Percentiles rank a stretch among this genome's conserved stretches.
Conservation (phyloP, 2,329 filamentous ascomycete species). For the Alternaria brassicicola region DNA sequence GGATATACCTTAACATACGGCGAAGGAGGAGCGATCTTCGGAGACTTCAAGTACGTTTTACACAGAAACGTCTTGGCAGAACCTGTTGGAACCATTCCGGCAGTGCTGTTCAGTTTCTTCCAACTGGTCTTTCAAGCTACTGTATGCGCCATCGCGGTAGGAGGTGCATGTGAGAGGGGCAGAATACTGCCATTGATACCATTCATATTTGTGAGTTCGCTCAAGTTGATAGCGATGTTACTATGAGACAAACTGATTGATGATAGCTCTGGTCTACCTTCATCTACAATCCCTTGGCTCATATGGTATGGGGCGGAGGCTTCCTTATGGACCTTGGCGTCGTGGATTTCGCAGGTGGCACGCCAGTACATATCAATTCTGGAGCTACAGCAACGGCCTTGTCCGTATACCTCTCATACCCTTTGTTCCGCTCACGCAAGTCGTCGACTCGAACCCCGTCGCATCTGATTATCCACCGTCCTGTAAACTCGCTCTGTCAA, state of each 20-base stretch:
- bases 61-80: constrained; percentile 55
- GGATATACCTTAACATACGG: constrained; percentile 59
- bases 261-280: constrained; percentile 57
- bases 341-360: constrained; percentile 56
- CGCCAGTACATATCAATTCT: constrained; percentile 43
- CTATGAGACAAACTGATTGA: not conserved
- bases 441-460: constrained; percentile 54
- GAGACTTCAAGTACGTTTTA: constrained; percentile 54
- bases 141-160: constrained; percentile 59
- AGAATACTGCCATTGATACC: constrained; percentile 55
- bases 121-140: constrained; percentile 59
- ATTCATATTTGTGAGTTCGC: constrained; percentile 52
- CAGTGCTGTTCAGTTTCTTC: constrained; percentile 59
- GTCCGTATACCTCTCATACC: constrained; percentile 59
- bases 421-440: constrained; percentile 55
- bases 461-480: constrained; percentile 56
- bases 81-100: constrained; percentile 58
- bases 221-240: not conserved
- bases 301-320: constrained; percentile 58
- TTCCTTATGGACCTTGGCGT: constrained; percentile 54
- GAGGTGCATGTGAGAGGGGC: constrained; percentile 57
- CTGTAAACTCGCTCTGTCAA: constrained; percentile 57
- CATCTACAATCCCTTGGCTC: constrained; percentile 56
- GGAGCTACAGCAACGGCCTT: constrained; percentile 54
- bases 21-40: constrained; percentile 54